Percentiles rank a stretch among this genome's conserved stretches.
Conservation (phyloP, 495 filamentous ascomycete genomes). For the Aspergillus diversus region DNA sequence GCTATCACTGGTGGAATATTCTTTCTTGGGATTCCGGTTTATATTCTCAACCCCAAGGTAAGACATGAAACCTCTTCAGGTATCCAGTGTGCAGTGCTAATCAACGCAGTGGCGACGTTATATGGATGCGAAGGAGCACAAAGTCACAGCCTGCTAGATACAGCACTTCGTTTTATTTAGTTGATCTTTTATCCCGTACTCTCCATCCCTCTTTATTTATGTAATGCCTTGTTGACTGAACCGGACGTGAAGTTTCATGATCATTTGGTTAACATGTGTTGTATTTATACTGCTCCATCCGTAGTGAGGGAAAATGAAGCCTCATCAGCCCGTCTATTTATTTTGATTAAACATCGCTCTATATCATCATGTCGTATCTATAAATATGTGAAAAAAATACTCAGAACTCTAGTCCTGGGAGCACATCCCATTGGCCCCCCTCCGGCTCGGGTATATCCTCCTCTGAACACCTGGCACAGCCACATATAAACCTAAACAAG, state of each 20-base stretch:
- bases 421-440: slow-evolving; percentile 20
- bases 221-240: no score
- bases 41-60: slow-evolving; percentile 37
- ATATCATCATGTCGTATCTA: not conserved
- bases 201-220: no score
- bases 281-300: no score
- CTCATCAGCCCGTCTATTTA: no score
- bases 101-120: no score
- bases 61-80: slow-evolving; percentile 1
- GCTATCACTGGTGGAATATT: slow-evolving; percentile 34
- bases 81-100: no score
- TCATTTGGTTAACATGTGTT: no score
- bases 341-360: not conserved
- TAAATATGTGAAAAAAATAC: not conserved
- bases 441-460: slow-evolving; percentile 25
- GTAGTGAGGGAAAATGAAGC: not conserved
- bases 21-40: slow-evolving; percentile 37
- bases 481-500: slow-evolving; percentile 40
- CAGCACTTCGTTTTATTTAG: no score
- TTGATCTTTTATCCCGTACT: no score
- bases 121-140: no score
- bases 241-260: no score
- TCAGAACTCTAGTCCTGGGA: slow-evolving; percentile 11
- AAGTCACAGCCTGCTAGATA: no score
- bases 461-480: slow-evolving; percentile 35